These are phyloP conservation scores for Dentipellis sp. DNA, from an alignment of 768 basidiomycete species.

Conservation along the genomic window DNA sequence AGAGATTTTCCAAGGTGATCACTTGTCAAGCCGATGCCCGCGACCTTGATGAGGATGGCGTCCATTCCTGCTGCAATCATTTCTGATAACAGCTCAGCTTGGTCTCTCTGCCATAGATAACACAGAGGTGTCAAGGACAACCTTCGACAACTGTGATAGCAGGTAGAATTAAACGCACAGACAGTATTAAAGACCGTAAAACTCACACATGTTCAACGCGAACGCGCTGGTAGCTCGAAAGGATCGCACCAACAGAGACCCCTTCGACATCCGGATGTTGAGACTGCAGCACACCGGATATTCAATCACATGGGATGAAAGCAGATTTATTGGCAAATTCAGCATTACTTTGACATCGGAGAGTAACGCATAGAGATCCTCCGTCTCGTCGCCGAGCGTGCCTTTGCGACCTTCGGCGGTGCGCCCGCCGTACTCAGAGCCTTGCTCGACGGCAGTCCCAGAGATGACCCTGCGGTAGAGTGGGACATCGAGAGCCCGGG, in stretches of 20 bases:
- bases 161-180: background rate
- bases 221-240: slow-evolving; percentile 95
- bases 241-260: slow-evolving; percentile 91
- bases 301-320: background rate
- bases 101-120: slow-evolving; percentile 92
- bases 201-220: slow-evolving; percentile 95
- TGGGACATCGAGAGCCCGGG: slow-evolving; percentile 77
- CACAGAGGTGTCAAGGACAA: slow-evolving; percentile 71
- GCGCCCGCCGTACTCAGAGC: slow-evolving; percentile 77
- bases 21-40: slow-evolving; percentile 79
- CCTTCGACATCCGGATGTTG: slow-evolving; percentile 76
- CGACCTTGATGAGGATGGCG: slow-evolving; percentile 88
- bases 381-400: slow-evolving; percentile 85
- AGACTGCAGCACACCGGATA: slow-evolving; percentile 30
- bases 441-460: slow-evolving; percentile 74
- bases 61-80: slow-evolving; percentile 79
- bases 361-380: slow-evolving; percentile 77
- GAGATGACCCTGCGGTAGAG: slow-evolving; percentile 75
- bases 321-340: background rate
- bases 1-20: slow-evolving; percentile 76
- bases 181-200: background rate
- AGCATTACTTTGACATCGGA: slow-evolving; percentile 59
- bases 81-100: slow-evolving; percentile 73
- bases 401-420: slow-evolving; percentile 36
- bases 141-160: slow-evolving; percentile 58